Percentiles rank a stretch among this genome's conserved stretches.
phyloP scores from a whole-genome alignment of 768 basidiomycete genomes.

The Amylocystis lapponica region DNA sequence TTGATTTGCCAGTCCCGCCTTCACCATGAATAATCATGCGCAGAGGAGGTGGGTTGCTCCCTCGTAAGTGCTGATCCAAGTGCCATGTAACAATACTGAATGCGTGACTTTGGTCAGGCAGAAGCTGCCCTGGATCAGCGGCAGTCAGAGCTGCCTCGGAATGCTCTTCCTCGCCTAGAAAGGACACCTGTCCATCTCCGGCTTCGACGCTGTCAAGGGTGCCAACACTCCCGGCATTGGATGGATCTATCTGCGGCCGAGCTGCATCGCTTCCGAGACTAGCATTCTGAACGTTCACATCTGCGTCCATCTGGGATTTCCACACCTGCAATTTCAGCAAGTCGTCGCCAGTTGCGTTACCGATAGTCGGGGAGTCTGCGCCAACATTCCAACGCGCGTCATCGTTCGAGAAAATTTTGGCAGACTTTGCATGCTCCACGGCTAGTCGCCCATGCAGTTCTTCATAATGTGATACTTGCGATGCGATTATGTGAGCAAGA shows the following conservation, averaged over 20 bases:
- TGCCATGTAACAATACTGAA: slow-evolving; percentile 32
- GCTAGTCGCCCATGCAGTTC: slow-evolving; percentile 9
- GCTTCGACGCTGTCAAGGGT: neutral
- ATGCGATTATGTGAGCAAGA: neutral
- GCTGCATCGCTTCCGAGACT: neutral
- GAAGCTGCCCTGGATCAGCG: slow-evolving; percentile 12
- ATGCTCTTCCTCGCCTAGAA: neutral
- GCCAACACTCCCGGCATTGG: neutral
- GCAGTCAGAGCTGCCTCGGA: slow-evolving; percentile 1
- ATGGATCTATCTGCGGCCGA: neutral
- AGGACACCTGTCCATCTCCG: neutral
- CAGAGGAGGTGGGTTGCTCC: slow-evolving; percentile 22
- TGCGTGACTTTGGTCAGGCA: slow-evolving; percentile 31
- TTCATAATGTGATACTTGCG: slow-evolving; percentile 3
- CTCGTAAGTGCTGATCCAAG: slow-evolving; percentile 15
- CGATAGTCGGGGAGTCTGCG: neutral
- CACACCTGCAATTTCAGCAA: neutral
- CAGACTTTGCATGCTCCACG: slow-evolving; percentile 9
- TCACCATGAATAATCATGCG: slow-evolving; percentile 35
- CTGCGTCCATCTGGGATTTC: slow-evolving; percentile 7
- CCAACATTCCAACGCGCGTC: slow-evolving; percentile 3
- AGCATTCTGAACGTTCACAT: slow-evolving; percentile 1
- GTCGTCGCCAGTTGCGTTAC: slow-evolving; percentile 5
- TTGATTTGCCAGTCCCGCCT: slow-evolving; percentile 41
- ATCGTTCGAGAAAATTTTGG: slow-evolving; percentile 12